phyloP scores from a whole-genome alignment of 2,329 filamentous ascomycete genomes.

The Curvularia lunata region DNA sequence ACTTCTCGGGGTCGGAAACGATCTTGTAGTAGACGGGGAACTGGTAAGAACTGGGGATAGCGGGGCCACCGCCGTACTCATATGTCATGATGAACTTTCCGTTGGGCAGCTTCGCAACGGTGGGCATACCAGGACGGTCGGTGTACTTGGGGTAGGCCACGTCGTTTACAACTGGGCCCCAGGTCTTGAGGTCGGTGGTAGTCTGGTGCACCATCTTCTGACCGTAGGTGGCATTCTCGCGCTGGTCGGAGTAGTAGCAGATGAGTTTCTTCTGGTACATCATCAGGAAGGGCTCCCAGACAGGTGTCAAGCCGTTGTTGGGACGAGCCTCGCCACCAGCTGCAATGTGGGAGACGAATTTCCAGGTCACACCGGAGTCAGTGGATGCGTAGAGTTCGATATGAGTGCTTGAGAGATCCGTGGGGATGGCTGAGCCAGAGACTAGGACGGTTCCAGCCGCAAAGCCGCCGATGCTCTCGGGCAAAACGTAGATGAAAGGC shows the following conservation, averaged over 20 bases:
- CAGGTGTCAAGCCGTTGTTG: conserved; percentile 69
- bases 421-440: conserved; percentile 66
- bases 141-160: conserved; percentile 67
- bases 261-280: conserved; percentile 65
- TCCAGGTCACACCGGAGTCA: conserved; percentile 68
- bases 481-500: conserved; percentile 70
- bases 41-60: conserved; percentile 39
- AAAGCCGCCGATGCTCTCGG: conserved; percentile 63
- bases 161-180: conserved; percentile 66
- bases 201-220: conserved; percentile 73
- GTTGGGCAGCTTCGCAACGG: conserved; percentile 63
- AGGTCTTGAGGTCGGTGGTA: conserved; percentile 64
- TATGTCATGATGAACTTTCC: conserved; percentile 69
- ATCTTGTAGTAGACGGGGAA: conserved; percentile 64
- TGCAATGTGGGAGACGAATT: conserved; percentile 71
- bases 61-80: conserved; percentile 63
- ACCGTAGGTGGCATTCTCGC: conserved; percentile 65
- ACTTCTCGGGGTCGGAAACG: conserved; percentile 55
- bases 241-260: conserved; percentile 74
- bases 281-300: conserved; percentile 76
- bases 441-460: conserved; percentile 68
- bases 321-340: conserved; percentile 66
- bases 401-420: conserved; percentile 65
- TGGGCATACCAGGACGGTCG: conserved; percentile 72
- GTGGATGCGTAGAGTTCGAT: conserved; percentile 72